Conservation (phyloP, 768 basidiomycete species). For the Saitozyma sp. region DNA sequence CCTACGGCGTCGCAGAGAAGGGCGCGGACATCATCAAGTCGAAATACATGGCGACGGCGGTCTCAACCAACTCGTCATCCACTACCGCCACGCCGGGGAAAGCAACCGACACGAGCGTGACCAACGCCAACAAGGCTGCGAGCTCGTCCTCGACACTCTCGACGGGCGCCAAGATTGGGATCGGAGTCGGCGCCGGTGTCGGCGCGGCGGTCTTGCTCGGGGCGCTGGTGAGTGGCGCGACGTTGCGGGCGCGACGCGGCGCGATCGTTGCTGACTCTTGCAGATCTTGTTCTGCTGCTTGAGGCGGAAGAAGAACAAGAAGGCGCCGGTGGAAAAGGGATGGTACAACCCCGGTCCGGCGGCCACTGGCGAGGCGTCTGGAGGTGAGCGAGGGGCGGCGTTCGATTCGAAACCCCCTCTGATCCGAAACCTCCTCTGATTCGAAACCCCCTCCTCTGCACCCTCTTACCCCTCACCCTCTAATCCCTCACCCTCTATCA, state of each 20-base stretch:
- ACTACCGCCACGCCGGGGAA: slow-evolving; percentile 25
- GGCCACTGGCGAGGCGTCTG: no score
- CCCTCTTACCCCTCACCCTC: not conserved
- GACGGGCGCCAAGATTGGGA: slow-evolving; percentile 33
- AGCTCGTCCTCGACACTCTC: slow-evolving; percentile 8
- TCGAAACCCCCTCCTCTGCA: not conserved
- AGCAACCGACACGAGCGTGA: slow-evolving; percentile 30
- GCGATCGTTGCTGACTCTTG: slow-evolving; percentile 3
- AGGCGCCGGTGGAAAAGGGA: slow-evolving; percentile 18
- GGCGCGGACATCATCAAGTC: slow-evolving; percentile 57
- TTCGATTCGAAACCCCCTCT: no score
- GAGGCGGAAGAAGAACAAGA: slow-evolving; percentile 24
- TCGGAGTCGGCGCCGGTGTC: slow-evolving; percentile 39
- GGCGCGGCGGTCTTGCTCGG: slow-evolving; percentile 33
- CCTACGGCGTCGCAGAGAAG: slow-evolving; percentile 58
- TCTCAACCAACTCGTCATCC: not conserved
- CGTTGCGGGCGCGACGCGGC: not conserved
- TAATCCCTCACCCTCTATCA: not conserved
- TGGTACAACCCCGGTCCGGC: slow-evolving; percentile 18
- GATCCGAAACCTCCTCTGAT: no score
- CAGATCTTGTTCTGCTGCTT: slow-evolving; percentile 35
- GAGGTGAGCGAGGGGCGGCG: no score
- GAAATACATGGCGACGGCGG: slow-evolving; percentile 44
- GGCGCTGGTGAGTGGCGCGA: slow-evolving; percentile 21
- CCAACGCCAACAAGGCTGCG: slow-evolving; percentile 11